Conservation (phyloP, 2,329 filamentous ascomycete species). For the Teratosphaeria epicoccoides region DNA sequence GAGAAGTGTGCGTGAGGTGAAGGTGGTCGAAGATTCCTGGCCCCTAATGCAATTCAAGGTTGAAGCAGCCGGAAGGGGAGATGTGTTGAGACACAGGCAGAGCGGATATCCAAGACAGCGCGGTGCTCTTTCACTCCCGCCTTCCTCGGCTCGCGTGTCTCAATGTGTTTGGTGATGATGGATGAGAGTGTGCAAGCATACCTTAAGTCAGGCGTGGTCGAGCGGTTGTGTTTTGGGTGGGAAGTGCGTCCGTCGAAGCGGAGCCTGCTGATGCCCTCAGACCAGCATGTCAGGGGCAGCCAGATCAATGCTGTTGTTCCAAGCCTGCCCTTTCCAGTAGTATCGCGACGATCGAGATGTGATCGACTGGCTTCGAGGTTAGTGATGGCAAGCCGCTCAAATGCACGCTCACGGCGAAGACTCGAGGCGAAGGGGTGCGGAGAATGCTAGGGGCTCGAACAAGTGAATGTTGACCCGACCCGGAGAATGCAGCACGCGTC, state of each 20-base stretch:
- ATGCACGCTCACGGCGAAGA: neutral
- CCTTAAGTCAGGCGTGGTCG: neutral
- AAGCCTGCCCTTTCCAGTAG: neutral
- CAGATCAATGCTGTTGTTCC: neutral
- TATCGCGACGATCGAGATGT: neutral
- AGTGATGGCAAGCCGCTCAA: neutral
- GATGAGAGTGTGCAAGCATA: neutral
- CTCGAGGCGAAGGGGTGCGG: neutral
- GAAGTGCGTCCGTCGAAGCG: neutral
- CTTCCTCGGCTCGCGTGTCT: neutral
- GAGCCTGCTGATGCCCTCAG: neutral
- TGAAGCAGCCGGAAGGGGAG: neutral
- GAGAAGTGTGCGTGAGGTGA: neutral
- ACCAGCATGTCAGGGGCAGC: neutral
- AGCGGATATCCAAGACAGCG: neutral
- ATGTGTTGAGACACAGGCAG: neutral
- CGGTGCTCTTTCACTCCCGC: neutral
- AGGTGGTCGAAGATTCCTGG: neutral
- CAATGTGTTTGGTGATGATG: neutral
- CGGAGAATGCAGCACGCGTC: neutral
- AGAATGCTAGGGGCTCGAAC: neutral
- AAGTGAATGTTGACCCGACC: neutral
- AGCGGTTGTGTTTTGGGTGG: neutral
- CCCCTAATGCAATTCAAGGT: neutral
- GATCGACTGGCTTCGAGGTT: neutral